Evolutionary conservation across 345 rosid genomes (phyloP).

Genomic region (Eucalyptus polybractea): DNA sequence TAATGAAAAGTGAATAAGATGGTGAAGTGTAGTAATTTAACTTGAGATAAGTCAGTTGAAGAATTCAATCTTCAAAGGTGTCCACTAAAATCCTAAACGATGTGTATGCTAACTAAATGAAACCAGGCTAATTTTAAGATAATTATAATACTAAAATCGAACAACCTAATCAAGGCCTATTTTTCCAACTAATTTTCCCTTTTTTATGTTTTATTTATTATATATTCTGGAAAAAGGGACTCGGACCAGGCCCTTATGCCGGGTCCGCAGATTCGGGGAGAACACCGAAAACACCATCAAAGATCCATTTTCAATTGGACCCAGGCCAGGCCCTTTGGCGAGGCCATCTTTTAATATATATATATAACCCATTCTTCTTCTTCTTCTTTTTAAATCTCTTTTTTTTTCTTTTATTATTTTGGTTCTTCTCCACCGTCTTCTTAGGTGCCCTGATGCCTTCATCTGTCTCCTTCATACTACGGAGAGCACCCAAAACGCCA

Average conservation of each 20-base stretch:
- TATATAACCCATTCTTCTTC: not conserved
- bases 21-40: not conserved
- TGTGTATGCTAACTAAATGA: not conserved
- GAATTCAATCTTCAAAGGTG: not conserved
- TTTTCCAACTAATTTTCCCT: too few species aligned
- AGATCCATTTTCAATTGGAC: not conserved
- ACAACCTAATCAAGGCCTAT: not conserved
- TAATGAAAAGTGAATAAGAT: not conserved
- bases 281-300: not conserved
- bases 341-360: not conserved
- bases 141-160: not conserved
- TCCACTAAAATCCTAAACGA: not conserved
- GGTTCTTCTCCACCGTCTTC: not conserved
- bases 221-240: not conserved
- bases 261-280: not conserved
- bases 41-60: accelerated
- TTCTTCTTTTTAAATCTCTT: not conserved
- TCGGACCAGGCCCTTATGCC: not conserved
- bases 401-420: not conserved
- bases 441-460: not conserved
- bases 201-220: too few species aligned
- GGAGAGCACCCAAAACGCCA: not conserved
- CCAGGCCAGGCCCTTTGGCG: not conserved
- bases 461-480: not conserved
- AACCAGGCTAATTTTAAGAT: not conserved